phyloP scores from a whole-genome alignment of 139 green algal genomes.

The Chlorella sorokiniana region DNA sequence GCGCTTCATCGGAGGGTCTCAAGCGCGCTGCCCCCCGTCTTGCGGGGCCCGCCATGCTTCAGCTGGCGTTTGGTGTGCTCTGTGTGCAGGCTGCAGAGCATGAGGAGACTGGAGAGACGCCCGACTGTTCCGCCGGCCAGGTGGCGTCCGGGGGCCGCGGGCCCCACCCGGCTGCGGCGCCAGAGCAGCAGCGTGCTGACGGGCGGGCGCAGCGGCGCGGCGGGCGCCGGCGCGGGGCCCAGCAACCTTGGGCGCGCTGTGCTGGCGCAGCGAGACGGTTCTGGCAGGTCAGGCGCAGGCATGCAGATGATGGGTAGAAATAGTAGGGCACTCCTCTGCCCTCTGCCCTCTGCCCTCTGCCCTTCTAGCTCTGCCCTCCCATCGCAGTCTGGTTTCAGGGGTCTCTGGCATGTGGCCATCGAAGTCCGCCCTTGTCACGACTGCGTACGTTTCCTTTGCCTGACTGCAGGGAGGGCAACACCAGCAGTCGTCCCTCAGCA shows the following conservation, averaged over 20 bases:
- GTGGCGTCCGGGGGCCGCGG: neutral
- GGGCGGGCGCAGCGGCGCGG: neutral
- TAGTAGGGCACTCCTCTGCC: no score
- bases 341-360: no score
- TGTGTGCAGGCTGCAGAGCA: neutral
- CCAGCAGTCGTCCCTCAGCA: neutral
- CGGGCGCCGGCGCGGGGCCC: neutral
- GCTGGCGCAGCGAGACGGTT: neutral
- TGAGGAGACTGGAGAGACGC: conserved; percentile 2
- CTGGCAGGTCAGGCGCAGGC: neutral
- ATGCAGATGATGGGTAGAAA: neutral
- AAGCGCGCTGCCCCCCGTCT: no score
- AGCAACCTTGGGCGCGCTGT: conserved; percentile 14
- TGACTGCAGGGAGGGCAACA: neutral
- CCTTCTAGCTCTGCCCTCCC: no score
- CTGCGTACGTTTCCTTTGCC: neutral
- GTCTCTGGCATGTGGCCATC: neutral
- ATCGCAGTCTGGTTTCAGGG: no score
- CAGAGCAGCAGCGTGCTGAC: conserved; percentile 2
- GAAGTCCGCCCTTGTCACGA: neutral
- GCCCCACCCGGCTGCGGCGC: neutral
- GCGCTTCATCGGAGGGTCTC: no score
- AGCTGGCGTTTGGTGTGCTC: neutral
- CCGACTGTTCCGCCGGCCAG: neutral
- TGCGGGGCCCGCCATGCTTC: no score